Evolutionary conservation across 2,329 filamentous ascomycete species (phyloP).

Genomic region (Mycogone perniciosa): DNA sequence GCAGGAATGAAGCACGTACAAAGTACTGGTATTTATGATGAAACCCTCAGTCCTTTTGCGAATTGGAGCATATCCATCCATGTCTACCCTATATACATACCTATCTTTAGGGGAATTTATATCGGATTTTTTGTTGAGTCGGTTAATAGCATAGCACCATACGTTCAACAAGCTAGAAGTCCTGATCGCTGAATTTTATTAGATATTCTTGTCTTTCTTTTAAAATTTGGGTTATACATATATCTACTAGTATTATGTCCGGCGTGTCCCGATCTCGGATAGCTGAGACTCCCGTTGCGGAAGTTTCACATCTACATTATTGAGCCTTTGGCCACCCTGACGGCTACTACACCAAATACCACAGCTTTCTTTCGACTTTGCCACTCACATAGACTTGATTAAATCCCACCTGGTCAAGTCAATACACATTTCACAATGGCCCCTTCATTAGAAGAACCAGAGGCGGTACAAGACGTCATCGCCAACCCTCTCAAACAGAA

Average conservation of each 20-base stretch:
- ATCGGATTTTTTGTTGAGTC: too few species aligned
- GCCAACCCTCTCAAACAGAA: slow-evolving; percentile 69
- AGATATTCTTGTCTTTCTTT: not conserved
- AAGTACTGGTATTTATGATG: too few species aligned
- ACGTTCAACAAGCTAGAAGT: too few species aligned
- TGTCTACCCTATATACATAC: too few species aligned
- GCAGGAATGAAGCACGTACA: too few species aligned
- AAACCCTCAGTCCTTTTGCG: too few species aligned
- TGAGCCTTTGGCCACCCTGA: slow-evolving; percentile 13
- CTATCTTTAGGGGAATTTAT: too few species aligned
- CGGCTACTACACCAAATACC: slow-evolving; percentile 3
- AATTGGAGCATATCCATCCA: too few species aligned
- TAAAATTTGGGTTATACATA: not conserved
- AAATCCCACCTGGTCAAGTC: not conserved
- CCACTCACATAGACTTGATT: not conserved
- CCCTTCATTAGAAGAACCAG: slow-evolving; percentile 70
- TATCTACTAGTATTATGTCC: not conserved
- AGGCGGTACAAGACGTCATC: slow-evolving; percentile 61
- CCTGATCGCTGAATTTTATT: too few species aligned
- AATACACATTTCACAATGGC: slow-evolving; percentile 52
- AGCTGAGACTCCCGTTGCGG: not conserved
- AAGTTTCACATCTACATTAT: slow-evolving; percentile 13
- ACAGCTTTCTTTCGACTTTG: not conserved
- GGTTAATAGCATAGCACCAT: too few species aligned
- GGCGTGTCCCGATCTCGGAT: slow-evolving; percentile 5